phyloP scores from a whole-genome alignment of 805 yeast species.

The Candida michaelii region DNA sequence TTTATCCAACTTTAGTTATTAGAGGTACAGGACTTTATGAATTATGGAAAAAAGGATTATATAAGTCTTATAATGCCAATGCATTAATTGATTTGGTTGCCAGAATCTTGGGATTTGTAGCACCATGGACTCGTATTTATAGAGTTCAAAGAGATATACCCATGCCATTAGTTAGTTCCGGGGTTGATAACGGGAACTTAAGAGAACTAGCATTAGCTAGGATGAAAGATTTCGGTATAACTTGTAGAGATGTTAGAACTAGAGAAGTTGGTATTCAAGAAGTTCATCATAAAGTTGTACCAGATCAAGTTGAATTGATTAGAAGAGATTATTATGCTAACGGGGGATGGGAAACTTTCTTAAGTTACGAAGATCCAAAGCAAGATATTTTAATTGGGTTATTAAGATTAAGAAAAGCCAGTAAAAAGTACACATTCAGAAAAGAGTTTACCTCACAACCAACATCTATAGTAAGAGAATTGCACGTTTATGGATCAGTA shows the following conservation, averaged over 20 bases:
- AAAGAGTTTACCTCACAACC: slow-evolving; percentile 82
- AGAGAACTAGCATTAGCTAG: slow-evolving; percentile 94
- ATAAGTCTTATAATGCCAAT: slow-evolving; percentile 91
- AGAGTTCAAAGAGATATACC: slow-evolving; percentile 99
- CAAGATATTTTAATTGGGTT: slow-evolving; percentile 94
- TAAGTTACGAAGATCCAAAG: slow-evolving; percentile 94
- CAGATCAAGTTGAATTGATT: slow-evolving; percentile 94
- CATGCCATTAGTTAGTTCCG: slow-evolving; percentile 96
- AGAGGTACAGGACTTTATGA: slow-evolving; percentile 97
- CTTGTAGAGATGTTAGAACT: slow-evolving; percentile 94
- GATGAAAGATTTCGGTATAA: slow-evolving; percentile 97
- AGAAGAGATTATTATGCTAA: slow-evolving; percentile 96
- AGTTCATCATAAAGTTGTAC: slow-evolving; percentile 93
- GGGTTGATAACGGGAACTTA: slow-evolving; percentile 96
- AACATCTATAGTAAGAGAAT: slow-evolving; percentile 92
- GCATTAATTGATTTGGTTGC: slow-evolving; percentile 94
- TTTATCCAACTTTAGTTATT: slow-evolving; percentile 94
- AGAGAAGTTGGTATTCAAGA: slow-evolving; percentile 99
- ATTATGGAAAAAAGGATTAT: slow-evolving; percentile 94
- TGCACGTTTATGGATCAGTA: slow-evolving; percentile 96
- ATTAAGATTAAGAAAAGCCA: slow-evolving; percentile 81
- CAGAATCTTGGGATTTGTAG: slow-evolving; percentile 90
- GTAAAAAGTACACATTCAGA: slow-evolving; percentile 85
- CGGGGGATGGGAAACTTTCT: slow-evolving; percentile 98
- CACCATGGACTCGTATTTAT: slow-evolving; percentile 99